Evolutionary conservation across 345 rosid genomes (phyloP).

Genomic region (Trapa incisa): DNA sequence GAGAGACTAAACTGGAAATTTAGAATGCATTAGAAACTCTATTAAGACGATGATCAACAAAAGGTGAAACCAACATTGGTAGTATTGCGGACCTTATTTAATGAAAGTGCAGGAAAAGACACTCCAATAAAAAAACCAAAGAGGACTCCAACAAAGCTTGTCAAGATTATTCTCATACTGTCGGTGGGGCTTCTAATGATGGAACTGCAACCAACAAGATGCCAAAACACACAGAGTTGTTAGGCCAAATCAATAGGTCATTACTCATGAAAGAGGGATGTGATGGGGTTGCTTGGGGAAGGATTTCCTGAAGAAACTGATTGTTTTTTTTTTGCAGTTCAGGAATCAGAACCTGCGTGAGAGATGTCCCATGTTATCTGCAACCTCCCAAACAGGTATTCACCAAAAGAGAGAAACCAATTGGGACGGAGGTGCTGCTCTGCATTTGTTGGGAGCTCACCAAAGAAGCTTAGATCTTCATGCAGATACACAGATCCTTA

Average conservation of each 20-base stretch:
- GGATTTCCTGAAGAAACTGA: neutral
- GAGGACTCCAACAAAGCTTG: conserved; percentile 60
- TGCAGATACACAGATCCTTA: neutral
- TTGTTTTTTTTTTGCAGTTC: neutral
- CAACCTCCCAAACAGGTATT: conserved; percentile 15
- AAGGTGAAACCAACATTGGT: neutral
- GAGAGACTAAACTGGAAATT: conserved; percentile 57
- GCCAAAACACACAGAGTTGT: neutral
- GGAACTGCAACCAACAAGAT: conserved; percentile 32
- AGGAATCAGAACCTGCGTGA: conserved; percentile 47
- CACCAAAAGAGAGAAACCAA: conserved; percentile 11
- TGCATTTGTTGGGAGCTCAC: conserved; percentile 9
- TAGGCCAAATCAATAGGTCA: neutral
- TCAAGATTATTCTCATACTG: conserved; percentile 47
- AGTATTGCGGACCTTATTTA: conserved; percentile 47
- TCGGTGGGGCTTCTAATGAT: conserved; percentile 47
- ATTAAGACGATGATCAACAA: neutral
- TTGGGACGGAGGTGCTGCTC: conserved; percentile 10
- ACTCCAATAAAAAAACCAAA: conserved; percentile 73
- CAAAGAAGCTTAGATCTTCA: conserved; percentile 1
- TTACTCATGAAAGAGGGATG: neutral
- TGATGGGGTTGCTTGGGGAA: neutral
- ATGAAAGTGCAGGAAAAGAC: conserved; percentile 57
- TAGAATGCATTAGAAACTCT: conserved; percentile 6
- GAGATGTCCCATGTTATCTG: conserved; percentile 41